Evolutionary conservation across 1,284 basidiomycete species (phyloP).

Genomic region (Rhodotorula sp.): DNA sequence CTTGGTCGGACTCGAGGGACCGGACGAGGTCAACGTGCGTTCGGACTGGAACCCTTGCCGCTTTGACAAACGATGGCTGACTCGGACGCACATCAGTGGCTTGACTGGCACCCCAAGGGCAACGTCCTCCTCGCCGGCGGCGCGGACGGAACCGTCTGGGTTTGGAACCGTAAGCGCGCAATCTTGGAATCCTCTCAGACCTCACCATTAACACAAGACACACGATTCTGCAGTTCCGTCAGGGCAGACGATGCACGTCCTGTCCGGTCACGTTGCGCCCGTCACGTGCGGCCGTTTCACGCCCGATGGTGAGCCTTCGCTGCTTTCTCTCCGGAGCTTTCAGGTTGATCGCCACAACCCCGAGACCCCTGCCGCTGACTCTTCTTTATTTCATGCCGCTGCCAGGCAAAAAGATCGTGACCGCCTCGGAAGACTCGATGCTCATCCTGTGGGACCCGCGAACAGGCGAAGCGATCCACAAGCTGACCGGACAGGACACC

Average conservation of each 20-base stretch:
- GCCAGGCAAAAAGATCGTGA: slow-evolving; percentile 79
- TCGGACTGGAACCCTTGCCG: no score
- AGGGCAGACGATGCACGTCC: slow-evolving; percentile 91
- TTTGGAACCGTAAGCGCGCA: slow-evolving; percentile 79
- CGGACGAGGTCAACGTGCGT: slow-evolving; percentile 88
- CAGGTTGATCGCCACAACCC: background rate
- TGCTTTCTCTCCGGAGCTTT: no score
- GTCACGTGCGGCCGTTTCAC: slow-evolving; percentile 89
- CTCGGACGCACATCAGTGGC: slow-evolving; percentile 60
- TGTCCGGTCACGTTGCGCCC: slow-evolving; percentile 81
- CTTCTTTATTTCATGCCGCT: no score
- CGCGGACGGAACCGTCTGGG: slow-evolving; percentile 93
- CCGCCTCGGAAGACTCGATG: slow-evolving; percentile 77
- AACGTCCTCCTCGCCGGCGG: slow-evolving; percentile 83
- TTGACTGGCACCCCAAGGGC: slow-evolving; percentile 96
- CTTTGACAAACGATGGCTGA: background rate
- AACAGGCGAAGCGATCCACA: slow-evolving; percentile 71
- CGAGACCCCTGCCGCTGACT: no score
- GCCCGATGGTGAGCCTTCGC: slow-evolving; percentile 66
- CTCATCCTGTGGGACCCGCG: slow-evolving; percentile 92
- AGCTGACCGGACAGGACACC: slow-evolving; percentile 69
- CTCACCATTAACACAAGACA: no score
- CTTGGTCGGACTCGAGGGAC: slow-evolving; percentile 78
- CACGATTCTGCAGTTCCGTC: slow-evolving; percentile 67
- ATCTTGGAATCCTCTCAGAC: background rate